Evolutionary conservation across 108 stramenopile genomes (phyloP), one percentile per base, ranked within the genome.

Genomic region (Cyclotella cryptica): DNA sequence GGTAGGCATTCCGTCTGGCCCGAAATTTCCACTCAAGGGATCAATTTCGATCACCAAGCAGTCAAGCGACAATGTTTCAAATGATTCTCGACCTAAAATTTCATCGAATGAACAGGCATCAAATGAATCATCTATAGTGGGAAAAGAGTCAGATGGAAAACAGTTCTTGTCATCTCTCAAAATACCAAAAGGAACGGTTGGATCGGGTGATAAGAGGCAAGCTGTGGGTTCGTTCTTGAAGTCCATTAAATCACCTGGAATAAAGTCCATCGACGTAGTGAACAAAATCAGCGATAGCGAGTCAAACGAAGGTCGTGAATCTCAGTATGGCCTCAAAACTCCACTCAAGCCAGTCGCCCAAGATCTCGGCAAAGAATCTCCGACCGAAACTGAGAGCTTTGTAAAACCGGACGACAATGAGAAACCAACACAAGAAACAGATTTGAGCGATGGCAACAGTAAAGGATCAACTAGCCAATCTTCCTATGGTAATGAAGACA

Each of bases 141-240:
- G 22, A 12, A n/a, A 55, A 8, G 24, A 55, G 22, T 21, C 22
- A 1, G 55, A 12, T 22, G 55, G 55, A n/a, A 55, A 55, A 1
- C 3, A 7, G 11, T 1, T 55, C n/a, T 9, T 55, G 22, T 55
- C 55, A 4, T 55, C 21, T 24, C 24, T 55, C 21, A 55, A 55
- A 24, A 26, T 55, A 26, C 55, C 55, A 26, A 55, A 55, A 55
- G 55, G 55, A 24, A 21, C 55, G n/a, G 55, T 22, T 24, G 35
- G 35, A 35, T 22, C 24, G n/a, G 55, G 55, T 55, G 55, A 55
- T 12, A 55, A 55, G 55, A 55, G 24, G 8, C 55, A 55, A 26
- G n/a, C 24, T 24, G 55, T 55, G n/a, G 55, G 55, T 12, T 55
- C 55, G 1, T 9, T 55, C 55, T 55, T 55, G 3, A 55, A 55